Evolutionary conservation across 106 monocot species (phyloP).

Genomic region (Dioscorea alata): DNA sequence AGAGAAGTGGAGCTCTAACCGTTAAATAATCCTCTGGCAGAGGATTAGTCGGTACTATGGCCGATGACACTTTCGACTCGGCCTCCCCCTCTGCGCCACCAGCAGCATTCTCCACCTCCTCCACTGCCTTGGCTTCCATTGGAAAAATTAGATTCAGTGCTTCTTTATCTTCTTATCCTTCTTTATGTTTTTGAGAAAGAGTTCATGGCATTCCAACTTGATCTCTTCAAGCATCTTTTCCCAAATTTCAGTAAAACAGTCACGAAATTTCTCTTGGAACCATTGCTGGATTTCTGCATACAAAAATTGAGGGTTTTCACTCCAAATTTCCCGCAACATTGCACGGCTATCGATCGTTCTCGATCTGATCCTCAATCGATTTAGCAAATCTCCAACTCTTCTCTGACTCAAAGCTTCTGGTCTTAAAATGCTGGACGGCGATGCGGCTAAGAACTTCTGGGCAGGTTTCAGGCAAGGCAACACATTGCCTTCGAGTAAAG

Average conservation of each 20-base stretch:
- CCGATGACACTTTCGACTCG: conserved; percentile 43
- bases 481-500: conserved; percentile 78
- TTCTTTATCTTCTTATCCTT: conserved; percentile 10
- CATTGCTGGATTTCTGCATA: conserved; percentile 53
- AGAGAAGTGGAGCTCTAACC: conserved; percentile 29
- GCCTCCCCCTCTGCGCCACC: conserved; percentile 20
- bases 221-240: conserved; percentile 52
- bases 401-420: conserved; percentile 58
- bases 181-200: conserved; percentile 54
- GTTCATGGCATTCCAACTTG: conserved; percentile 33
- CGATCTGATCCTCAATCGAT: conserved; percentile 40
- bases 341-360: conserved; percentile 55
- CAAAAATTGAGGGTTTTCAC: conserved; percentile 39
- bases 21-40: conserved; percentile 76
- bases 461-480: conserved; percentile 65
- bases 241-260: conserved; percentile 52
- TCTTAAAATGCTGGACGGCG: conserved; percentile 55
- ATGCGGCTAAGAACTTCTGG: conserved; percentile 43
- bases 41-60: conserved; percentile 68
- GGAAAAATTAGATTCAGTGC: conserved; percentile 1
- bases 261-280: conserved; percentile 61
- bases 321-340: conserved; percentile 57
- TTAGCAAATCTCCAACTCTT: conserved; percentile 70
- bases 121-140: conserved; percentile 10
- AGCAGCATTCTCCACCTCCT: conserved; percentile 20